Percentiles rank a stretch among this genome's conserved stretches.
phyloP scores from a whole-genome alignment of 225 moss, liverwort and hornwort genomes.

The Physcomitrellopsis africana region DNA sequence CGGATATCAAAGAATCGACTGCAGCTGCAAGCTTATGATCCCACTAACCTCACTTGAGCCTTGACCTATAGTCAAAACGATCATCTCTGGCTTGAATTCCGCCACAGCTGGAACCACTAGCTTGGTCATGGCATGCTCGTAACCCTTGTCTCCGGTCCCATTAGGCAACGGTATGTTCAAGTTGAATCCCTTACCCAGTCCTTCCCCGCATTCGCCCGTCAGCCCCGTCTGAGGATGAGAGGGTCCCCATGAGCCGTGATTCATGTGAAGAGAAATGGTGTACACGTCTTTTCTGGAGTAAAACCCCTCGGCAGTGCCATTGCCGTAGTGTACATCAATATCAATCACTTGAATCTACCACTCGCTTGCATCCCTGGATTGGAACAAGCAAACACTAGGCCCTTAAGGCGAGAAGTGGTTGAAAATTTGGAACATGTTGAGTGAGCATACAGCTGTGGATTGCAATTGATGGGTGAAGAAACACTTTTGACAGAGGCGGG shows the following conservation, averaged over 20 bases:
- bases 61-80: conserved; percentile 56
- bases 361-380: conserved; percentile 60
- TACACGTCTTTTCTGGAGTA: conserved; percentile 61
- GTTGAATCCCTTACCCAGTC: conserved; percentile 48
- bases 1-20: too few relatives aligned
- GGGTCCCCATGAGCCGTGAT: conserved; percentile 76
- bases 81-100: conserved; percentile 38
- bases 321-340: conserved; percentile 79
- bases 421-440: too few relatives aligned
- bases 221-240: conserved; percentile 43
- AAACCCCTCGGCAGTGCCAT: conserved; percentile 81
- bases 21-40: background rate
- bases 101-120: conserved; percentile 44
- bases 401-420: too few relatives aligned
- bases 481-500: background rate
- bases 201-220: conserved; percentile 40
- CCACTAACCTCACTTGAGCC: conserved; percentile 69
- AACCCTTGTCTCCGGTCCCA: conserved; percentile 52
- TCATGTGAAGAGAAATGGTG: conserved; percentile 79
- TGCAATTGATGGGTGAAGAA: background rate
- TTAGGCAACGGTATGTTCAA: conserved; percentile 51
- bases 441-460: too few relatives aligned
- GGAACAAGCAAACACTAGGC: conserved; percentile 12
- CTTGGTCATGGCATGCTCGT: conserved; percentile 42
- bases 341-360: conserved; percentile 75